Evolutionary conservation across 208 protist genomes (phyloP).

Genomic region (Crithidia sp.): DNA sequence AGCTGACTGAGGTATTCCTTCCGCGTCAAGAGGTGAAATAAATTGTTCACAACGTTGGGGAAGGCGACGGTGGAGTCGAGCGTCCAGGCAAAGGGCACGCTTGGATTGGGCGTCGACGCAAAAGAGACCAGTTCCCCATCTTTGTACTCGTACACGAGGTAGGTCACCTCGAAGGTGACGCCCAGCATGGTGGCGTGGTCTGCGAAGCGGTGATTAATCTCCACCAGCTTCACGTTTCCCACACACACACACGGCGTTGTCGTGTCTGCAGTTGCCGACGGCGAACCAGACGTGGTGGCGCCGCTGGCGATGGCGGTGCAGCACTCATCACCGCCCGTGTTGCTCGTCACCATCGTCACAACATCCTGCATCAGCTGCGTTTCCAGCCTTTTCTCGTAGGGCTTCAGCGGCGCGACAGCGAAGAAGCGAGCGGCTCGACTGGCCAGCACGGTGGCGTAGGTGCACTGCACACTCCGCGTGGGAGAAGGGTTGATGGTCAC

Average conservation of each 20-base stretch:
- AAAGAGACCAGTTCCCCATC: background rate
- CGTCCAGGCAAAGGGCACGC: background rate
- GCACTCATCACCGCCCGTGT: background rate
- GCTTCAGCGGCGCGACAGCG: slow-evolving; percentile 20
- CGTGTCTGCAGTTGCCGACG: background rate
- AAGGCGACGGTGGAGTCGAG: background rate
- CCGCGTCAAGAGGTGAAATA: slow-evolving; percentile 9
- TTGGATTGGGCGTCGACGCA: background rate
- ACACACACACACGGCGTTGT: slow-evolving; percentile 1
- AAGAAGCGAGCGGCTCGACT: slow-evolving; percentile 24
- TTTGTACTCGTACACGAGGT: slow-evolving; percentile 10
- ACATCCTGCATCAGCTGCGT: slow-evolving; percentile 18
- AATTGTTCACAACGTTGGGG: slow-evolving; percentile 3
- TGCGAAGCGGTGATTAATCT: slow-evolving; percentile 5
- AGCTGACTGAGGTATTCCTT: slow-evolving; percentile 9
- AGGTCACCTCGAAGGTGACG: slow-evolving; percentile 14
- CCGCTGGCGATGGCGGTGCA: background rate
- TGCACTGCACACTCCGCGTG: slow-evolving; percentile 13
- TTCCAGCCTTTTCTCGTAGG: background rate
- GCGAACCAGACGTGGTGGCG: background rate
- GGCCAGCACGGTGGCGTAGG: slow-evolving; percentile 24
- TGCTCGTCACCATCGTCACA: background rate
- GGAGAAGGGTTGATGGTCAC: background rate
- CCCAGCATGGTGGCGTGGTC: background rate
- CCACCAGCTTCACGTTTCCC: background rate